Conservation (phyloP, 2,329 filamentous ascomycete species). For the Cytospora chrysosperma region DNA sequence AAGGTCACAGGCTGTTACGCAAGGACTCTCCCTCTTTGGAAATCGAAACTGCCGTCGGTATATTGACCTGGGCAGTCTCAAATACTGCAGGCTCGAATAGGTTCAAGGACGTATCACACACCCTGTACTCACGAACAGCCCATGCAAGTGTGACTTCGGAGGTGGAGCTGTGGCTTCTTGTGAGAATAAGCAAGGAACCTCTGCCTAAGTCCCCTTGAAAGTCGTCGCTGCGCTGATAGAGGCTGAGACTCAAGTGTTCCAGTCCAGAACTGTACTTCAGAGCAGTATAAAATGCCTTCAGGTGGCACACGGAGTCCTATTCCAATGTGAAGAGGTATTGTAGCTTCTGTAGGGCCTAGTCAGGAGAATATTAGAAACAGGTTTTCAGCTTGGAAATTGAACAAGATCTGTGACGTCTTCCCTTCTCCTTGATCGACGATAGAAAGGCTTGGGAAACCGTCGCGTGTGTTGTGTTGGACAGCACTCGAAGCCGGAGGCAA, state of each 20-base stretch:
- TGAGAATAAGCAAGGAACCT: neutral
- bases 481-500: neutral
- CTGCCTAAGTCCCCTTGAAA: neutral
- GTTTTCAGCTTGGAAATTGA: neutral
- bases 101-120: slow-evolving; percentile 14
- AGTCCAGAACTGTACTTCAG: neutral
- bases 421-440: neutral
- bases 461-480: too few species aligned
- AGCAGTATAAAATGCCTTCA: neutral
- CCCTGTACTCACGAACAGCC: neutral
- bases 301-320: neutral
- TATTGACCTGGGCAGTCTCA: slow-evolving; percentile 7
- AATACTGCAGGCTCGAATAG: neutral
- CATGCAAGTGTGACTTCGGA: slow-evolving; percentile 20
- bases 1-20: slow-evolving; percentile 19
- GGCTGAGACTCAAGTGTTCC: neutral
- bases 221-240: neutral
- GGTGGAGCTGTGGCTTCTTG: neutral
- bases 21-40: slow-evolving; percentile 3
- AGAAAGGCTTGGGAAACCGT: neutral
- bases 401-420: neutral
- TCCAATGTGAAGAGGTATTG: neutral
- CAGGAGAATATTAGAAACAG: slow-evolving; percentile 17
- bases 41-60: neutral
- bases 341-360: slow-evolving; percentile 17